Evolutionary conservation across 352 stramenopile species (phyloP), one percentile per base, ranked within the genome.

Genomic region (Pythium brachiatum): DNA sequence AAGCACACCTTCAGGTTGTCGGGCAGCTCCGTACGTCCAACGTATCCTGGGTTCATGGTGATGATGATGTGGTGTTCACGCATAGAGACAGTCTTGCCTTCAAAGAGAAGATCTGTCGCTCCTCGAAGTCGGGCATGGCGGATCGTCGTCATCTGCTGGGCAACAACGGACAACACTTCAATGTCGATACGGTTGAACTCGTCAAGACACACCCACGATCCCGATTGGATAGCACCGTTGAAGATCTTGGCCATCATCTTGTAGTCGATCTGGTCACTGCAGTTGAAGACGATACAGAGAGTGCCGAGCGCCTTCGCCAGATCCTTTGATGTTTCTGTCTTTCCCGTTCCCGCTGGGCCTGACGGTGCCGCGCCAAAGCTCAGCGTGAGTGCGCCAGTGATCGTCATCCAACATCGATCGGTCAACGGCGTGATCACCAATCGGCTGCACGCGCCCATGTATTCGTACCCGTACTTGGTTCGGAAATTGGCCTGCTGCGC

Each of bases 231-330:
- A 12, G 93, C 76, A 23, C 88, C 88, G 48, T 92, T 92, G 34
- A 94, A 92, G 31, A 96, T 86, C 50, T 83, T 93, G n/a, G 73
- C 86, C 76, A 94, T 86, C 71, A 90, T 91, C 57, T 83, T 89
- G 69, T 89, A 92, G 60, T 89, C 97, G 75, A 98, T 98, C 73
- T 98, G 92, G 60, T 98, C 94, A 29, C 86, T 97, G 75, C 95
- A 98, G 66, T 98, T 98, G 66, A 98, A 97, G 18, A 98, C 94
- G 60, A 98, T 97, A 59, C 90, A 98, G 0, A 95, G 79, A 27
- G 97, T 94, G 1, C 89, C 93, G 1, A 98, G 74, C 1, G 83
- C 89, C 62, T 95, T 91, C 11, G 90, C 93, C 16, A 98, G 70
- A 69, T 98, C 94, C 67, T 98, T 97, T 0, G 89, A 97, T 1